Evolutionary conservation across 192 early-diverging fungal species (phyloP), one percentile per base, ranked within the genome.

Genomic region (Coemansia sp.): DNA sequence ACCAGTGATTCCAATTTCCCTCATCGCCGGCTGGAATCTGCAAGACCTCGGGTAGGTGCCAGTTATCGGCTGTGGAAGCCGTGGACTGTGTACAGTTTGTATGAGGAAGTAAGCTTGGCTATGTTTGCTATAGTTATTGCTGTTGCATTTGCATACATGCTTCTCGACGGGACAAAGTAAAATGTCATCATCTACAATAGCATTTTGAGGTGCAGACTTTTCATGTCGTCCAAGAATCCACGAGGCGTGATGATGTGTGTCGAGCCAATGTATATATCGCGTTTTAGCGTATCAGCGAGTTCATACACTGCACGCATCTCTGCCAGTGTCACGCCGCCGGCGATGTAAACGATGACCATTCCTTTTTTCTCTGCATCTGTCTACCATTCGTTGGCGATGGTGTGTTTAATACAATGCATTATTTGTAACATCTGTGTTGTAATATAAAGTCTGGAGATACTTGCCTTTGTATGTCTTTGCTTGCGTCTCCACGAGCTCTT

Each of bases 251-350:
- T 73, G 10, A 80, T 63, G 53, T 84, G 82, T 15, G 82, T 84
- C 11, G 77, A 76, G 14, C 79, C 82, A 17, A 84, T 75, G 64
- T 75, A 84, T 2, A 84, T 65, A 3, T 84, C 68, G 32, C 73
- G 72, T 2, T 69, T 70, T 50, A 67, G 71, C 22, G 62, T 58
- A 10, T 69, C 57, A 6, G 74, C 57, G n/a, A 84, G 54, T 35
- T 80, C 82, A 69, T 84, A 84, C 3, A 76, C 59, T 8, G 82
- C 15, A 15, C 82, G 73, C 69, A 84, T 75, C 39, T 84, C 82
- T 8, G 77, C 67, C 23, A 81, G 50, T 7, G 82, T 84, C 25
- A 77, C 60, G 17, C 82, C 82, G 3, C 82, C 82, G 7, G 74
- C 69, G 58, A 84, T 76, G 57, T 75, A 84, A 10, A 84, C 59